Percentiles rank a stretch among this genome's conserved stretches.
Conservation (phyloP, 805 yeast genomes). For the Schwanniomyces sp. region DNA sequence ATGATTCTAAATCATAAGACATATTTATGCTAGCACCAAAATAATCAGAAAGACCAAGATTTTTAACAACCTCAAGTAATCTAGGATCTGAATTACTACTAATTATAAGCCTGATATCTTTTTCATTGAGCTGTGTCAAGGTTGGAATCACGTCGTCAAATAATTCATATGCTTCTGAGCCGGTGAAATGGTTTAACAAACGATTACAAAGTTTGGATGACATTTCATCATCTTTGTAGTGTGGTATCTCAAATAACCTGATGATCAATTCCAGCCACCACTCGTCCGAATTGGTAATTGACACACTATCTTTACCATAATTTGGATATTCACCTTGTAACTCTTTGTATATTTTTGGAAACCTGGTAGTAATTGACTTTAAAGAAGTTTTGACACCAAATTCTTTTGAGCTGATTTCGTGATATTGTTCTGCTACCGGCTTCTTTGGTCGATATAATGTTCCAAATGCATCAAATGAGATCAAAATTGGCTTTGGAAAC, state of each 20-base stretch:
- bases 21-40: slow-evolving; percentile 44
- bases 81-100: slow-evolving; percentile 65
- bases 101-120: slow-evolving; percentile 40
- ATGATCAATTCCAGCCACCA: slow-evolving; percentile 64
- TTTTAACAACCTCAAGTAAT: slow-evolving; percentile 44
- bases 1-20: slow-evolving; percentile 55
- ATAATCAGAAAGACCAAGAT: slow-evolving; percentile 44
- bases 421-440: slow-evolving; percentile 57
- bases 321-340: slow-evolving; percentile 51
- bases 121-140: slow-evolving; percentile 27
- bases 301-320: slow-evolving; percentile 50
- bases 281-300: slow-evolving; percentile 22
- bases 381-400: slow-evolving; percentile 40
- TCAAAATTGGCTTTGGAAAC: slow-evolving; percentile 44
- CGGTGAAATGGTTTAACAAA: slow-evolving; percentile 49
- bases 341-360: slow-evolving; percentile 31
- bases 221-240: slow-evolving; percentile 12
- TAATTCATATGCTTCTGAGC: slow-evolving; percentile 50
- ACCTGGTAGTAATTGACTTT: slow-evolving; percentile 22
- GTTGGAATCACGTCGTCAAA: slow-evolving; percentile 55
- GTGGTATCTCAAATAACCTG: slow-evolving; percentile 38
- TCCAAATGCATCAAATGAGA: slow-evolving; percentile 69
- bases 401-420: slow-evolving; percentile 40
- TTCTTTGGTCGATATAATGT: slow-evolving; percentile 59
- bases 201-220: slow-evolving; percentile 42